Conservation (phyloP, 1,139 yeast genomes). For the Sugiyamaella paludigena region DNA sequence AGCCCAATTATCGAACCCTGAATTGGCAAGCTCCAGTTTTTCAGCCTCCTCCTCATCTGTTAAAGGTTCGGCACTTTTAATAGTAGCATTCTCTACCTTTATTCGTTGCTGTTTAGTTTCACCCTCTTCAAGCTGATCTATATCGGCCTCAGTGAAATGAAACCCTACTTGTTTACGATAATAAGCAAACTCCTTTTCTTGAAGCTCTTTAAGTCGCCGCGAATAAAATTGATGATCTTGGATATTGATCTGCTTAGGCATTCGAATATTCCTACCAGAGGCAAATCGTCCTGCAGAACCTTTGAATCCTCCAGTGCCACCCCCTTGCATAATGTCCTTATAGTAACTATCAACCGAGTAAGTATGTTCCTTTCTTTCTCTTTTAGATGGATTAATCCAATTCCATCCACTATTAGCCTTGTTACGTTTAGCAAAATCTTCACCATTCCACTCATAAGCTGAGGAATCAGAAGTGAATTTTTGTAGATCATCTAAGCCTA, state of each 20-base stretch:
- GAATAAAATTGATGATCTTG: constrained; percentile 93
- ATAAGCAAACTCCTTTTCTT: constrained; percentile 75
- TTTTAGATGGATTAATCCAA: constrained; percentile 86
- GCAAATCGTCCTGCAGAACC: constrained; percentile 43
- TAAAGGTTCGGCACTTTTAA: constrained; percentile 57
- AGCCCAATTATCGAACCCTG: constrained; percentile 81
- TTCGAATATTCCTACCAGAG: constrained; percentile 39
- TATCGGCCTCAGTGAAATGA: constrained; percentile 53
- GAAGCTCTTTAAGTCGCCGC: constrained; percentile 56
- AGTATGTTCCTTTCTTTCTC: constrained; percentile 86
- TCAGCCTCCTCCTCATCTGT: constrained; percentile 71
- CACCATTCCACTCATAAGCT: constrained; percentile 97
- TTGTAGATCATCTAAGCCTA: constrained; percentile 90
- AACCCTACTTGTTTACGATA: constrained; percentile 70
- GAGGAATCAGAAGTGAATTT: constrained; percentile 80
- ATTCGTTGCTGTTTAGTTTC: constrained; percentile 60
- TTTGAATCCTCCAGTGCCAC: constrained; percentile 41
- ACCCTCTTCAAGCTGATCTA: constrained; percentile 43
- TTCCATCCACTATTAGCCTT: constrained; percentile 43
- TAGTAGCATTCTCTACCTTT: constrained; percentile 59
- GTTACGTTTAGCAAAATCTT: constrained; percentile 74
- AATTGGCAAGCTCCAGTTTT: constrained; percentile 57
- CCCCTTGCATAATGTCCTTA: constrained; percentile 57
- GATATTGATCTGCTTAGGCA: constrained; percentile 50
- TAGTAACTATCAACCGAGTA: constrained; percentile 88